Evolutionary conservation across 345 rosid species (phyloP), one percentile per base, ranked within the genome.

Genomic region (Atalantia buxifolia): DNA sequence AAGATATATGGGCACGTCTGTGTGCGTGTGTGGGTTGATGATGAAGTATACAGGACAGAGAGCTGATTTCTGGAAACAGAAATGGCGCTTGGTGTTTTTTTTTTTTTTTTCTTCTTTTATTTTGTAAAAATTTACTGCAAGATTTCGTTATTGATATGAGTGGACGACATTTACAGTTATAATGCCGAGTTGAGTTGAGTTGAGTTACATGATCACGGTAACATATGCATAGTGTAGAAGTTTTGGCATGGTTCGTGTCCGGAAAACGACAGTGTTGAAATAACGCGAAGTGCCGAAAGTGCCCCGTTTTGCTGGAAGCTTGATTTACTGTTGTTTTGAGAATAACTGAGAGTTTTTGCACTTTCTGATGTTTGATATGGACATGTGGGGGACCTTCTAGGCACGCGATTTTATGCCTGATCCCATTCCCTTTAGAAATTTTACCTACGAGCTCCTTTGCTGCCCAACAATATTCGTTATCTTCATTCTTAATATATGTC

Each of bases 131-230:
- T 48, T 69, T 6, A 10, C 9, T 40, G 38, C 45, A 60, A 74
- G 50, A 59, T 48, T 63, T 64, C 33, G 65, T 61, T 77, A 88
- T 75, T 76, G 85, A 84, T 82, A 76, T 50, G 90, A 82, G 88
- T 84, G 90, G 94, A 77, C 68, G 77, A 73, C 56, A 81, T 74
- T 76, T 73, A 59, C 72, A 64, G 86, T 76, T 75, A 69, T 7
- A 63, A 74, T 5, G 48, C 30, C 59, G 75, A 55, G 79, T 76
- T 28, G n/a, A n/a, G n/a, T n/a, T n/a, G n/a, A n/a, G n/a, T n/a
- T 76, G 42, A 72, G 73, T 61, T 38, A 53, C 42, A 57, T 13
- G 50, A 45, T 14, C 50, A 3, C 18, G 50, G 50, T 0, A 45
- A 45, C 50, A 13, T 13, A 13, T 13, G 1, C 10, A 2, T 12